Evolutionary conservation across 257 asterid species (phyloP), one percentile per base, ranked within the genome.

Genomic region (Eustoma russellianum): DNA sequence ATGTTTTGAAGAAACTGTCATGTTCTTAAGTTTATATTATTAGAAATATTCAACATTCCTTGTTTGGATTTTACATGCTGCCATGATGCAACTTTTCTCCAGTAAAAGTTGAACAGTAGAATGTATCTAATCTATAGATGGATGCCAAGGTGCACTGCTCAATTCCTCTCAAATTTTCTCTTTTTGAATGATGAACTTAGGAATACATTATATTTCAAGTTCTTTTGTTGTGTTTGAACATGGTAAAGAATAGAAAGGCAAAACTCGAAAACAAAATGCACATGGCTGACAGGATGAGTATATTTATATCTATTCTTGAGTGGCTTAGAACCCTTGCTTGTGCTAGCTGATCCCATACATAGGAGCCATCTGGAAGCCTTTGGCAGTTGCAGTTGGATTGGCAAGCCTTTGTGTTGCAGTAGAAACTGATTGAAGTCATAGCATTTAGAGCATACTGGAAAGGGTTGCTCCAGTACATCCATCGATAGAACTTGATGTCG

Each of bases 301-400:
- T 48, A 38, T 59, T 48, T 0, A 14, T 48, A 5, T 48, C 3
- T 40, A 48, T 48, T 5, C 64, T 59, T 9, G 54, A 5, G 2
- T 59, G 12, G 7, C 49, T 38, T 8, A 59, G 64, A 1, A 19
- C 18, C 48, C 63, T 48, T 14, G 9, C 16, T 19, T 17, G 3
- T 48, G 63, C 63, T 55, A 58, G 13, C 24, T 46, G 63, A 49
- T 59, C 49, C 64, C 56, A 40, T 14, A 19, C 43, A n/a, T 48
- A 60, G 11, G 56, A 49, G 40, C 57, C 64, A 50, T 60, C 64
- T 38, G 50, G 57, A 40, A 60, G 56, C 57, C 64, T 59, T 40
- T 15, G 6, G 50, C 64, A 49, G n/a, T 33, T 18, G 10, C 64
- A 60, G 34, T 43, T 49, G 14, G 56, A 33, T 50, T 28, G 16